Conservation (phyloP, 2,329 filamentous ascomycete genomes). For the Colletotrichum brevisporum region DNA sequence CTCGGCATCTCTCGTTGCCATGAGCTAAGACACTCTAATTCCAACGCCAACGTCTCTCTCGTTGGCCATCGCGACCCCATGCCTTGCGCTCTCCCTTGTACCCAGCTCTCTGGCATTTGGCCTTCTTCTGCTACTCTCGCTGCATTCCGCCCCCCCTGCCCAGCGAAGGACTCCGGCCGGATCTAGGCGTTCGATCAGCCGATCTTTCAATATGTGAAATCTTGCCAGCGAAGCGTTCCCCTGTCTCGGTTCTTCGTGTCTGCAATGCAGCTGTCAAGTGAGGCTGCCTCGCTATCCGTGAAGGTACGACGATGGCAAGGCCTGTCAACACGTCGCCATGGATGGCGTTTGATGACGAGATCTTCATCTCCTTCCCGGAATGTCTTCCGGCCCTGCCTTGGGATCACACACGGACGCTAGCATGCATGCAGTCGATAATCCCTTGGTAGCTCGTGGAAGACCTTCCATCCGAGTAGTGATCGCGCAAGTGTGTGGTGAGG, state of each 20-base stretch:
- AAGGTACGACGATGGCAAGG: no score
- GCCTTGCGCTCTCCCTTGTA: background rate
- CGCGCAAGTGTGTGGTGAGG: background rate
- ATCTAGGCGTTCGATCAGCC: no score
- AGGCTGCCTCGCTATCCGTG: no score
- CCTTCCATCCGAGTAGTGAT: background rate
- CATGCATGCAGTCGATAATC: background rate
- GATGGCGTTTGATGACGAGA: background rate
- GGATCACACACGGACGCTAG: background rate
- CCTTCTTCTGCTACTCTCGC: background rate
- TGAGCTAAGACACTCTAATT: constrained; percentile 15
- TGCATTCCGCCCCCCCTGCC: background rate
- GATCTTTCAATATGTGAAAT: no score
- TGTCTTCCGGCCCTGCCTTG: background rate
- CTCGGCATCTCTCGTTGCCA: constrained; percentile 5
- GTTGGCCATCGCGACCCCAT: constrained; percentile 1
- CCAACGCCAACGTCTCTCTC: constrained; percentile 3
- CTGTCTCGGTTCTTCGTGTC: no score
- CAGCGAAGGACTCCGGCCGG: background rate
- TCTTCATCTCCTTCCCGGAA: constrained; percentile 12
- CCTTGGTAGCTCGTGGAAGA: constrained; percentile 13
- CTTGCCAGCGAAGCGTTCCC: no score
- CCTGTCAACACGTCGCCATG: background rate
- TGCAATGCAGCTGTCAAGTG: no score
- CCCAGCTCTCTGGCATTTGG: no score